These are phyloP conservation scores for Pyrenophora teres DNA, from an alignment of 2,329 filamentous ascomycete species.

Conservation along the genomic window DNA sequence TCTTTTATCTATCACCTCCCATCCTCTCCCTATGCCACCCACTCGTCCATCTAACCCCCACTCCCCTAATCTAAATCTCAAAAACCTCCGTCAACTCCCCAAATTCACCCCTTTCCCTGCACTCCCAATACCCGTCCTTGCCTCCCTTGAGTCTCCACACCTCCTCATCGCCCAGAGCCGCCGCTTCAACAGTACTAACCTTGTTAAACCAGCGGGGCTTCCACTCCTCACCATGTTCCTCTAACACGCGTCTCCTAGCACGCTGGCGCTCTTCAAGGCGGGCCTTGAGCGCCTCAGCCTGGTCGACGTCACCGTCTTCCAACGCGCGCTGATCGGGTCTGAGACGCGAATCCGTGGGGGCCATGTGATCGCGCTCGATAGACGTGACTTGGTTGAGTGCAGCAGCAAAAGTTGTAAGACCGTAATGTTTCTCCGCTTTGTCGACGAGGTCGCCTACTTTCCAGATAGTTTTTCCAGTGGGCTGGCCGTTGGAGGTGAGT, in stretches of 20 bases:
- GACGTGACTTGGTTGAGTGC: conserved; percentile 84
- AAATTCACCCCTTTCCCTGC: conserved; percentile 73
- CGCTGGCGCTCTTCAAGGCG: conserved; percentile 86
- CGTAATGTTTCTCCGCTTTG: conserved; percentile 79
- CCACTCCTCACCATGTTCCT: conserved; percentile 73
- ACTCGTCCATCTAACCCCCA: too few relatives aligned
- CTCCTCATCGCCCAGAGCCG: conserved; percentile 49
- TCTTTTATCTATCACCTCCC: too few relatives aligned
- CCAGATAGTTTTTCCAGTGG: conserved; percentile 75
- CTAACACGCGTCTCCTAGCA: conserved; percentile 71
- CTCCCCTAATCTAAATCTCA: not conserved
- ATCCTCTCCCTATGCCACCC: too few relatives aligned
- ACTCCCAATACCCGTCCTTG: conserved; percentile 93
- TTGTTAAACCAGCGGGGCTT: conserved; percentile 83
- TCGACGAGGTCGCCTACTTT: conserved; percentile 76
- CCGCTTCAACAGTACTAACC: conserved; percentile 51
- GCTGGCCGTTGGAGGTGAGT: conserved; percentile 65
- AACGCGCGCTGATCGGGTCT: conserved; percentile 85
- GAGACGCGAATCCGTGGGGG: conserved; percentile 80
- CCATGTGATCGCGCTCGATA: conserved; percentile 74
- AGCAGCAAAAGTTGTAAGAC: conserved; percentile 85
- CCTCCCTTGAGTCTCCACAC: conserved; percentile 71
- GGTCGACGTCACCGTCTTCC: conserved; percentile 80
- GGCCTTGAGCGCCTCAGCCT: conserved; percentile 82
- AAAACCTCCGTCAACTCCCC: conserved; percentile 61